Evolutionary conservation across 805 yeast genomes (phyloP), one percentile per base, ranked within the genome.

Genomic region (Myxozyma nipponensis): DNA sequence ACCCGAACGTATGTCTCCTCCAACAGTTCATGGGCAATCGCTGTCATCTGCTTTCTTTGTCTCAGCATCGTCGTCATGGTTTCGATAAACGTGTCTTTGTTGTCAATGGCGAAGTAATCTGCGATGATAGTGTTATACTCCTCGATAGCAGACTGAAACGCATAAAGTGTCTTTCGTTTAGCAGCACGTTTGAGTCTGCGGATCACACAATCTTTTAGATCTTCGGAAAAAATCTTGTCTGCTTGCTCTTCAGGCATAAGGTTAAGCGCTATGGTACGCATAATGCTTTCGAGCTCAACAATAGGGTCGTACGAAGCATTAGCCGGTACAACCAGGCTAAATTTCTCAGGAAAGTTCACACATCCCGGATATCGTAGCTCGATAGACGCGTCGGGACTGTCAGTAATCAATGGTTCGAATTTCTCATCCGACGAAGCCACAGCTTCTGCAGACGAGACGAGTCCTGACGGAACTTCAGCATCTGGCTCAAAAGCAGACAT

Each of bases 1-100:
- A 85, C 76, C 59, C 97, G 73, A 0, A 84, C 70, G 65, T 90
- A 90, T 2, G 84, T 78, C 59, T 85, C 82, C 50, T 83, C 78
- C 44, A 89, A 69, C 3, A 90, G 55, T 61, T 84, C 93, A 60
- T 85, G 90, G 45, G 83, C 63, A 23, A 79, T 70, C 2, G 42
- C 52, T 10, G 61, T 40, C 24, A 49, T 46, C 18, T 26, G 39
- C 36, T n/a, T 37, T 3, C 36, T 19, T 3, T 36, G n/a, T 17
- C 17, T 5, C 23, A 44, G 32, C 7, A 15, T 30, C 23, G 9
- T 41, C 19, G 18, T 3, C 1, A 37, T 3, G 7, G 18, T 26
- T 5, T 22, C 24, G 13, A 35, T 26, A n/a, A 57, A 51, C 42
- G 53, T 50, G 5, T 60, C 34, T 28, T 63, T 22, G 3, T 72